Percentiles rank a stretch among this genome's conserved stretches.
These are phyloP conservation scores for Osmozyma mogii DNA, from an alignment of 805 yeast genomes.

Conservation along the genomic window DNA sequence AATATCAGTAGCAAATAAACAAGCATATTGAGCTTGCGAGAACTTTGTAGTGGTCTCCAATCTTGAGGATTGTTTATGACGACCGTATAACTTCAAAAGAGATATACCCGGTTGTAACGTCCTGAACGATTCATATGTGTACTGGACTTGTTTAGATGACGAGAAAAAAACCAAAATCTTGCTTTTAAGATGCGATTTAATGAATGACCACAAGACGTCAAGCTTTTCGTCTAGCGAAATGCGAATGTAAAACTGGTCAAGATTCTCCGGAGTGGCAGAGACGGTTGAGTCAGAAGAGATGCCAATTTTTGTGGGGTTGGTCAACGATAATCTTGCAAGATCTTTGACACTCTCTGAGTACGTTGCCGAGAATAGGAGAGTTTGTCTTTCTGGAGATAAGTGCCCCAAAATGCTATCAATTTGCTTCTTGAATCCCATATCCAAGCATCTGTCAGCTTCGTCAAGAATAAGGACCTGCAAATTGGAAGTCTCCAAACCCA, in stretches of 20 bases:
- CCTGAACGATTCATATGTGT: slow-evolving; percentile 78
- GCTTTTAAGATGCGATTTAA: slow-evolving; percentile 71
- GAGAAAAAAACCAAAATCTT: slow-evolving; percentile 80
- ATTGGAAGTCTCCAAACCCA: slow-evolving; percentile 66
- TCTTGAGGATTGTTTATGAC: slow-evolving; percentile 85
- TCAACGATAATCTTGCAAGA: slow-evolving; percentile 69
- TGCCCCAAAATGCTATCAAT: slow-evolving; percentile 73
- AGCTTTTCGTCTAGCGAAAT: slow-evolving; percentile 73
- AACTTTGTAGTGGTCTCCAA: slow-evolving; percentile 75
- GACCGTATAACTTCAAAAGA: slow-evolving; percentile 75
- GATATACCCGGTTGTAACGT: slow-evolving; percentile 90
- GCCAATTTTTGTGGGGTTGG: slow-evolving; percentile 46
- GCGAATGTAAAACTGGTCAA: slow-evolving; percentile 76
- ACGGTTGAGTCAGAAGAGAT: slow-evolving; percentile 38
- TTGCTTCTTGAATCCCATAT: slow-evolving; percentile 86
- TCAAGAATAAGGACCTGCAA: slow-evolving; percentile 76
- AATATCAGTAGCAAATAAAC: slow-evolving; percentile 83
- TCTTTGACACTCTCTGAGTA: slow-evolving; percentile 78
- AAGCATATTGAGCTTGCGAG: slow-evolving; percentile 68
- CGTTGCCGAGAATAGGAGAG: slow-evolving; percentile 81
- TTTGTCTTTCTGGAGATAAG: slow-evolving; percentile 75
- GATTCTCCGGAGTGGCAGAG: slow-evolving; percentile 70
- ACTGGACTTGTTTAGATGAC: slow-evolving; percentile 87
- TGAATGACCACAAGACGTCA: slow-evolving; percentile 78
- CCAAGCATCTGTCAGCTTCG: slow-evolving; percentile 89